Evolutionary conservation across 208 protist genomes (phyloP).

Genomic region (Trypanosoma congolense): DNA sequence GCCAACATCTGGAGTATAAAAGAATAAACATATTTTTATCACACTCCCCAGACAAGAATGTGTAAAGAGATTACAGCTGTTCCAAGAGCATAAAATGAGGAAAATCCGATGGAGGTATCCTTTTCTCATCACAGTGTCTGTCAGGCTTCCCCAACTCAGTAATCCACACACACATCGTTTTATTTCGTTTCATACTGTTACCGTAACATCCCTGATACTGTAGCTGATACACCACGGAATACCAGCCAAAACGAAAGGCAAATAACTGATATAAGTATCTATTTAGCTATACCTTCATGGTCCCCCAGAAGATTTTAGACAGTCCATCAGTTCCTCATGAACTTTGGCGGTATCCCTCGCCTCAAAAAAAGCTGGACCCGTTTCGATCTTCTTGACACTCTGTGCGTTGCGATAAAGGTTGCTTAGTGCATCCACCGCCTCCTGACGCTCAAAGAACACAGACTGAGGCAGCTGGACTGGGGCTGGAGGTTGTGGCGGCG

Average conservation of each 20-base stretch:
- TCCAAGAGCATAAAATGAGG: too few species aligned
- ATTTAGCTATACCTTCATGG: neutral
- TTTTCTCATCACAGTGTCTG: too few species aligned
- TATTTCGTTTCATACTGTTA: too few species aligned
- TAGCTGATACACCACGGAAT: neutral
- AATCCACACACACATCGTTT: too few species aligned
- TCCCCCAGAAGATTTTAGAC: conserved; percentile 5
- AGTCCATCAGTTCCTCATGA: conserved; percentile 24
- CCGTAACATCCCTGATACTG: neutral
- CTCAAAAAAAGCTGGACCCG: conserved; percentile 12
- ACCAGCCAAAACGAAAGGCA: conserved; percentile 3
- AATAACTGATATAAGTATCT: conserved; percentile 1
- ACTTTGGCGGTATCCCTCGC: conserved; percentile 13
- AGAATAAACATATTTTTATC: too few species aligned
- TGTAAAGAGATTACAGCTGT: too few species aligned
- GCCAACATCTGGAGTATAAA: too few species aligned
- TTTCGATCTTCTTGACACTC: conserved; percentile 14
- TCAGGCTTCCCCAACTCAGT: too few species aligned
- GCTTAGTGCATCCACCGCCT: conserved; percentile 77
- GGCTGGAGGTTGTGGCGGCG: conserved; percentile 6
- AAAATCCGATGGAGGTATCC: too few species aligned
- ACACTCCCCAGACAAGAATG: too few species aligned
- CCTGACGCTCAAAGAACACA: conserved; percentile 69
- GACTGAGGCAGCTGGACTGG: conserved; percentile 36
- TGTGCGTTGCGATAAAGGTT: conserved; percentile 75